A percentile compares a stretch with the other conserved stretches of the same genome.
Evolutionary conservation across 23 red algal species (phyloP).

Genomic region (Cyanidiococcus yangmingshanensis): DNA sequence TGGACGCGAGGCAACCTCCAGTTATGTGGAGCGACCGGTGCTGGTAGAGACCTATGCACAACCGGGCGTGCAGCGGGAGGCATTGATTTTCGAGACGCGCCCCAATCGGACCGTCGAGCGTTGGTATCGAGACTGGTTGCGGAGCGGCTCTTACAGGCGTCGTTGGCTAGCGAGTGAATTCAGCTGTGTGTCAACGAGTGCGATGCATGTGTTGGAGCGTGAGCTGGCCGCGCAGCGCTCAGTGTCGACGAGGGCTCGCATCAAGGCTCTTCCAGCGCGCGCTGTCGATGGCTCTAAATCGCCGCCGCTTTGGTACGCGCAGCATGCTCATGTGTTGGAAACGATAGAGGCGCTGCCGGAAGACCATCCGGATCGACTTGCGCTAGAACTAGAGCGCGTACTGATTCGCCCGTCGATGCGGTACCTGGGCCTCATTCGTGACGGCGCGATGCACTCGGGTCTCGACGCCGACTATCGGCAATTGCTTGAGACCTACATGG

Average conservation of each 20-base stretch:
- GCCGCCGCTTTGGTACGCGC: neutral
- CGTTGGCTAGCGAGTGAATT: conserved; percentile 10
- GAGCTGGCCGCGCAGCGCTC: neutral
- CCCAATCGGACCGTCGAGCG: neutral
- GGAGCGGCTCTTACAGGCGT: neutral
- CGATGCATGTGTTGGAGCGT: neutral
- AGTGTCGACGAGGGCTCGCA: neutral
- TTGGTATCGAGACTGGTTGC: neutral
- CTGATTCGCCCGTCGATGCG: conserved; percentile 3
- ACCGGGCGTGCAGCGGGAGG: neutral
- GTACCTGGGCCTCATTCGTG: conserved; percentile 4
- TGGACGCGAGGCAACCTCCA: neutral
- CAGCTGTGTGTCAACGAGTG: neutral
- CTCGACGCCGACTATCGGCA: neutral
- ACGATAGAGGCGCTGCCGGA: neutral
- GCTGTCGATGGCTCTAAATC: neutral
- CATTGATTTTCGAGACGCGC: conserved; percentile 10
- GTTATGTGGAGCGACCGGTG: conserved; percentile 14
- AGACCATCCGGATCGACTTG: neutral
- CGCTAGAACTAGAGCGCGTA: neutral
- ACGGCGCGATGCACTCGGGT: neutral
- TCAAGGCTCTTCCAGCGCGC: neutral
- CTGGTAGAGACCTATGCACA: neutral
- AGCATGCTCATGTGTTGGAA: conserved; percentile 13
- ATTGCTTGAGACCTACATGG: neutral